Base-by-base conservation (phyloP, 2,329 filamentous ascomycete species). In the Canariomyces notabilis region DNA sequence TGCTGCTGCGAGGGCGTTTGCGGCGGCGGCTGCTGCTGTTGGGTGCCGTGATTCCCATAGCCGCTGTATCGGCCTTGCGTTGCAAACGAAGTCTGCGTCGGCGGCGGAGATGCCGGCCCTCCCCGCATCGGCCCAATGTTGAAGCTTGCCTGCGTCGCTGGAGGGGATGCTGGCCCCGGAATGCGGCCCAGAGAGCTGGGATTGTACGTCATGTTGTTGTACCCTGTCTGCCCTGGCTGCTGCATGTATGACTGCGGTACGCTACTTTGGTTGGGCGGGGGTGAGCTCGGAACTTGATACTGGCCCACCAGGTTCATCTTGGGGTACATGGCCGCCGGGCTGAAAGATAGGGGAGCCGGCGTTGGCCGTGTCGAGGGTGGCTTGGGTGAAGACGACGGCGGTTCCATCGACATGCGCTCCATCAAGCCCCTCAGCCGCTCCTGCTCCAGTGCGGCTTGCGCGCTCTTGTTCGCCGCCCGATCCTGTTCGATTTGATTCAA, bases 391-490 rank as follows among this genome's bases (percentile, higher is more conserved):
- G 68, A 67, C 2, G 74, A 33, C 64, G 46, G 69, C 37, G 77
- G 72, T n/a, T 91, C 88, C 69, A 96, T 85, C 1, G 89, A 90
- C 82, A 97, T 91, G 44, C 90, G 82, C 61, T 96, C 90, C 93
- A 98, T 97, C 33, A 98, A 72, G 34, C 87, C 86, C 47, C 87
- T 82, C 46, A 98, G 70, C 45, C 91, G 80, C 60, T 95, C 89
- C 46, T 88, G 83, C 64, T 97, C 91, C 42, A 86, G 76, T 58
- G 95, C 89, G 23, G 89, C 89, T 48, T 79, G 75, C 3, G 71
- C 67, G 42, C 62, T 68, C 63, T 79, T 77, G 61, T 64, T 83
- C 41, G 76, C 79, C 4, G 80, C 77, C 59, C 84, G 84, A 41
- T 85, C 82, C 56, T 86, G 82, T 65, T 95, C 89, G 53, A 98